Evolutionary conservation across 2,329 filamentous ascomycete genomes (phyloP).

Genomic region (Geoglossum cookeanum): DNA sequence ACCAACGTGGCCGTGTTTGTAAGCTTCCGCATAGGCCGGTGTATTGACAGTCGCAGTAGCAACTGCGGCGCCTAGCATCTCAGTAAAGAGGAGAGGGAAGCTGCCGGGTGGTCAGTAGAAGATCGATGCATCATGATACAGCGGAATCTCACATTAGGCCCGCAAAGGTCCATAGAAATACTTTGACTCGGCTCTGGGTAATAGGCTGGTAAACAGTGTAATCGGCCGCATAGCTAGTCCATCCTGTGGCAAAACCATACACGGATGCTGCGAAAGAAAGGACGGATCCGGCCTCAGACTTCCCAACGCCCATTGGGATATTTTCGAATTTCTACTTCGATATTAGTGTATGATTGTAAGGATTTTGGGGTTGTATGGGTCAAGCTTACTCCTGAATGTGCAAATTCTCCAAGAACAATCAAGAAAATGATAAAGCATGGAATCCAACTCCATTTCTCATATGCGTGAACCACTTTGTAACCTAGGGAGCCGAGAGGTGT

Average conservation of each 20-base stretch:
- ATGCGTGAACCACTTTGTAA: slow-evolving; percentile 56
- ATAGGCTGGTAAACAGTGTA: slow-evolving; percentile 64
- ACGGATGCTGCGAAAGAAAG: slow-evolving; percentile 49
- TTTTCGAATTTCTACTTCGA: slow-evolving; percentile 32
- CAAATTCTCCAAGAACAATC: slow-evolving; percentile 49
- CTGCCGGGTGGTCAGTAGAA: not conserved
- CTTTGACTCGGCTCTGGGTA: slow-evolving; percentile 35
- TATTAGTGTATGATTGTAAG: not conserved
- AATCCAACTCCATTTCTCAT: slow-evolving; percentile 59
- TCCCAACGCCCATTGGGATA: slow-evolving; percentile 39
- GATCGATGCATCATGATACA: not conserved
- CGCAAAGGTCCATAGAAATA: slow-evolving; percentile 50
- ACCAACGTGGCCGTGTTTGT: slow-evolving; percentile 38
- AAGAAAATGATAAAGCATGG: slow-evolving; percentile 56
- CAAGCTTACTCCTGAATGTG: slow-evolving; percentile 33
- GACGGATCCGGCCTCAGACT: slow-evolving; percentile 37
- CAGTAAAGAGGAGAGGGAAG: slow-evolving; percentile 51
- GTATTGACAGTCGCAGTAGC: slow-evolving; percentile 40
- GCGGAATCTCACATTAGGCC: slow-evolving; percentile 35
- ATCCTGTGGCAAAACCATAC: slow-evolving; percentile 51
- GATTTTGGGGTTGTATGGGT: not conserved
- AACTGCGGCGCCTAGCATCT: slow-evolving; percentile 53
- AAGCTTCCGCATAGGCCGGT: slow-evolving; percentile 37
- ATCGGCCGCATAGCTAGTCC: slow-evolving; percentile 57
- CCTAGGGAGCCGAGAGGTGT: slow-evolving; percentile 19